Evolutionary conservation across 2,329 filamentous ascomycete species (phyloP), one percentile per base, ranked within the genome.

Genomic region (Calonectria naviculata): DNA sequence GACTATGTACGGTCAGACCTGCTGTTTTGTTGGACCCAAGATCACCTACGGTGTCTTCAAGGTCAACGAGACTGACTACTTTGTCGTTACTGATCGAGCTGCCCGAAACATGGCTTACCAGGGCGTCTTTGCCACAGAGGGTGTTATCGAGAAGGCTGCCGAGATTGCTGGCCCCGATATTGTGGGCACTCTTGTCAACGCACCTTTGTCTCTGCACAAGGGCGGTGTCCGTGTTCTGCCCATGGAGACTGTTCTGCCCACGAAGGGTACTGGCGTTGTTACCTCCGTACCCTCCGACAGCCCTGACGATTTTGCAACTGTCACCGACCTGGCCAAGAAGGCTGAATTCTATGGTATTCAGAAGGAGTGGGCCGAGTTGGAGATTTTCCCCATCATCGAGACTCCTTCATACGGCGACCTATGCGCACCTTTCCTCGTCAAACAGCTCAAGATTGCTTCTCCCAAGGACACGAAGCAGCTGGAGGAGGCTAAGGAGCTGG

Each of bases 1-100:
- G 87, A 99, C 97, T 41, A 98, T 99, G 96, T 99, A 98, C 81
- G 97, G 97, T 46, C 97, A 98, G 84, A 97, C 92, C 5, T 97
- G 94, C 85, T 98, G 95, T 83, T 99, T 98, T 78, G 94, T 99
- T 58, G 94, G 95, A 4, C 96, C 97, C 12, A 94, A 93, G 80
- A 93, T 98, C 79, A 91, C 88, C 52, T 99, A 99, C 80, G 96
- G 96, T 62, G 86, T 99, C 73, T 98, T 94, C 88, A 94, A 94
- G 83, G 90, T 91, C 67, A 90, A 89, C 26, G 89, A 93, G 73
- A 93, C 91, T 74, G 93, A 97, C 76, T 98, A 95, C 85, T 97
- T 92, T 80, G 88, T 98, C 71, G 89, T 95, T 74, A 97, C 94
- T 17, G 92, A 97, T 76, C 89, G 95, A 87, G 95, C 87, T 89